phyloP scores from a whole-genome alignment of 305 asterid species.

The Salvia sclarea region DNA sequence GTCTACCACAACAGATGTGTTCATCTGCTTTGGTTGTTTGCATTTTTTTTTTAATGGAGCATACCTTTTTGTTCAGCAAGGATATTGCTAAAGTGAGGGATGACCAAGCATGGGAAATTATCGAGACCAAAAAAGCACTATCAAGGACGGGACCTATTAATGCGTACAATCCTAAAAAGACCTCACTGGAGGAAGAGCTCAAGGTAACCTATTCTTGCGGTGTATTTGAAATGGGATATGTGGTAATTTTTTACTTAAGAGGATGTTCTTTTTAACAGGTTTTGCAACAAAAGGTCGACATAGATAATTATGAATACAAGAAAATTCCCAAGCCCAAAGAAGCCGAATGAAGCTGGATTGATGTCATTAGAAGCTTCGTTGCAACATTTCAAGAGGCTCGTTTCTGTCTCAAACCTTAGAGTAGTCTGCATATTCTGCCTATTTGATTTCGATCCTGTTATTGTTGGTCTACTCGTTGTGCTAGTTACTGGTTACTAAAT shows the following conservation, averaged over 20 bases:
- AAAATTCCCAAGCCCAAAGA: slow-evolving; percentile 75
- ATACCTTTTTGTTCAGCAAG: slow-evolving; percentile 60
- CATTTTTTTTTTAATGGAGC: slow-evolving; percentile 18
- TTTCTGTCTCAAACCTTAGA: neutral
- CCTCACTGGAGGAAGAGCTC: slow-evolving; percentile 81
- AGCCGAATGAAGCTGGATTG: slow-evolving; percentile 41
- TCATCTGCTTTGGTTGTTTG: neutral
- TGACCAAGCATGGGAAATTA: slow-evolving; percentile 91
- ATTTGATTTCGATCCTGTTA: slow-evolving; percentile 14
- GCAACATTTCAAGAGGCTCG: slow-evolving; percentile 5
- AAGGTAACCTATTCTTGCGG: slow-evolving; percentile 47
- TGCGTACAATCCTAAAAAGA: slow-evolving; percentile 79
- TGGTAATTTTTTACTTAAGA: slow-evolving; percentile 5
- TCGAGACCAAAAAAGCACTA: slow-evolving; percentile 75
- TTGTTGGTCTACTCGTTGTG: neutral
- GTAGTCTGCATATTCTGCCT: neutral
- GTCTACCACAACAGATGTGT: neutral
- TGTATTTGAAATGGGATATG: neutral
- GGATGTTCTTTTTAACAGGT: slow-evolving; percentile 46
- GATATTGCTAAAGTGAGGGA: slow-evolving; percentile 89
- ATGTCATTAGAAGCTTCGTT: slow-evolving; percentile 9
- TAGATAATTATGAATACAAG: slow-evolving; percentile 81
- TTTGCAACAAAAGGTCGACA: slow-evolving; percentile 74
- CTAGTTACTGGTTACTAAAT: neutral
- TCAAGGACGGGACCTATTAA: slow-evolving; percentile 78